phyloP scores from a whole-genome alignment of 1,284 basidiomycete genomes.

The Garcileccinum viscosum region DNA sequence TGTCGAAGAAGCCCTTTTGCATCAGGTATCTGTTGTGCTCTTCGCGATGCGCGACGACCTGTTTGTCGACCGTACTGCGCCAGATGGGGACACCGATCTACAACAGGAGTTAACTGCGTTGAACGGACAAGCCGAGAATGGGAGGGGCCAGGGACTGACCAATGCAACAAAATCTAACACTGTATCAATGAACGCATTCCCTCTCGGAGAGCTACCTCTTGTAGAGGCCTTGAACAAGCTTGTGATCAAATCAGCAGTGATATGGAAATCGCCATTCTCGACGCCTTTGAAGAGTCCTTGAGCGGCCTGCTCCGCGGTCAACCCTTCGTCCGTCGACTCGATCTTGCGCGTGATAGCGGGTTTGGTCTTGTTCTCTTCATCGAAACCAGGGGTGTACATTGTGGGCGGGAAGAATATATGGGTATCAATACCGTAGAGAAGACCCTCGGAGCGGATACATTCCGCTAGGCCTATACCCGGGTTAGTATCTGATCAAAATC shows the following conservation, averaged over 20 bases:
- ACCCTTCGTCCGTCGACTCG: constrained; percentile 77
- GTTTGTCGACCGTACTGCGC: constrained; percentile 36
- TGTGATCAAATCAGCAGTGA: constrained; percentile 75
- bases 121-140: too few species aligned
- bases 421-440: constrained; percentile 80
- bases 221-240: constrained; percentile 73
- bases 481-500: neutral
- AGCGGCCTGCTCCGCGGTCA: constrained; percentile 74
- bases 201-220: constrained; percentile 68
- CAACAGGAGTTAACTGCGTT: neutral
- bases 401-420: constrained; percentile 90
- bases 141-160: constrained; percentile 18
- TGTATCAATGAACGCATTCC: constrained; percentile 28
- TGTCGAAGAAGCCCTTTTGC: constrained; percentile 35
- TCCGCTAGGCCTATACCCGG: constrained; percentile 78
- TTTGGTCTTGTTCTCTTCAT: constrained; percentile 83
- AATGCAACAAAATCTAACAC: constrained; percentile 32
- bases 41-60: constrained; percentile 32
- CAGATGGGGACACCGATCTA: constrained; percentile 42
- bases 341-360: constrained; percentile 82
- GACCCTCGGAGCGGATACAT: constrained; percentile 81
- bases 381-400: constrained; percentile 83
- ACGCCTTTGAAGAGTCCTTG: constrained; percentile 73
- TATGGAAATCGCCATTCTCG: constrained; percentile 75
- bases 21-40: constrained; percentile 37